Conservation (phyloP, 805 yeast genomes). For the Isabelozyma rhagii region DNA sequence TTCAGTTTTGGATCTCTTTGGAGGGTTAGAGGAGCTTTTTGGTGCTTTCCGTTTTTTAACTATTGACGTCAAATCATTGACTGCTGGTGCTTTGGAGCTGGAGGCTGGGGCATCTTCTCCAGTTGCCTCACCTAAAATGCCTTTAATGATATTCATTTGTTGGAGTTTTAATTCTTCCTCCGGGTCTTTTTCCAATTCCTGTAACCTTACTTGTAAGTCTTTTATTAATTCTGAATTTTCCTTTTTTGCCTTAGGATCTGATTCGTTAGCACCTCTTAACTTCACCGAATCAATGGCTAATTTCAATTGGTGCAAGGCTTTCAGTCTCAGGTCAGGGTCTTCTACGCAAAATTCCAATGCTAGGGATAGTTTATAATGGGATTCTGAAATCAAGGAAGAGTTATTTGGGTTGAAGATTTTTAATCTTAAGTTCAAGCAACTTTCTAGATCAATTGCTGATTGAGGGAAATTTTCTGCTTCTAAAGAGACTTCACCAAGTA, state of each 20-base stretch:
- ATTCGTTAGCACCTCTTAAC: constrained; percentile 37
- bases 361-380: constrained; percentile 75
- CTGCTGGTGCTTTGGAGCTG: constrained; percentile 19
- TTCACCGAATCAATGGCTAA: constrained; percentile 47
- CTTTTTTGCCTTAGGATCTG: constrained; percentile 38
- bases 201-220: constrained; percentile 55
- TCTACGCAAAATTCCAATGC: constrained; percentile 73
- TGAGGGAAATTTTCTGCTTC: constrained; percentile 87
- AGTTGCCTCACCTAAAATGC: constrained; percentile 51
- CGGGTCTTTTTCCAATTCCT: constrained; percentile 54
- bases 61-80: constrained; percentile 62
- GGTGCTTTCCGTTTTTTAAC: constrained; percentile 52
- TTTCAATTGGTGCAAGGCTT: constrained; percentile 54
- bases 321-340: constrained; percentile 40
- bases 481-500: constrained; percentile 84
- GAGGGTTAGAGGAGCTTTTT: not conserved
- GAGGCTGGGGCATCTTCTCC: constrained; percentile 4
- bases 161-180: constrained; percentile 46
- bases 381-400: constrained; percentile 66
- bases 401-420: constrained; percentile 46
- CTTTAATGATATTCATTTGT: constrained; percentile 52
- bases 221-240: constrained; percentile 46
- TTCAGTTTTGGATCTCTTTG: not conserved
- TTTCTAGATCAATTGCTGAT: constrained; percentile 65
- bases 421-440: constrained; percentile 53